Evolutionary conservation across 495 filamentous ascomycete species (phyloP).

Genomic region (Penicillium soppii): DNA sequence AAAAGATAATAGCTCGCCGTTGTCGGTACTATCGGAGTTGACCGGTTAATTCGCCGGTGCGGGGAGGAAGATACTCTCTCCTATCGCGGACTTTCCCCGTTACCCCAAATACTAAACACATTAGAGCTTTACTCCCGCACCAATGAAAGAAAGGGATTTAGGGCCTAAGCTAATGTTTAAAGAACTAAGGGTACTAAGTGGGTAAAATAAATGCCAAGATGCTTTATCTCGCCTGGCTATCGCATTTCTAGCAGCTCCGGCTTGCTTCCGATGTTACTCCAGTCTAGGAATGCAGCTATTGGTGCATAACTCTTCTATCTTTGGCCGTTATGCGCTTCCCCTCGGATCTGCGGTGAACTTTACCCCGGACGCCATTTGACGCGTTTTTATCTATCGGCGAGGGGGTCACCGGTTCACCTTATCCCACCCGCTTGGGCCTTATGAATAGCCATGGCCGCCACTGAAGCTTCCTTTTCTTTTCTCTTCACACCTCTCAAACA

Average conservation of each 20-base stretch:
- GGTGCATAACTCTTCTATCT: slow-evolving; percentile 8
- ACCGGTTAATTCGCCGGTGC: not conserved
- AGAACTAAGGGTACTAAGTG: not conserved
- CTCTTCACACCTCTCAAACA: not conserved
- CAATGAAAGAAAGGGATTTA: not conserved
- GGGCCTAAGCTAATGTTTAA: not conserved
- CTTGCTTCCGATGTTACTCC: slow-evolving; percentile 11
- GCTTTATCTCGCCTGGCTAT: not conserved
- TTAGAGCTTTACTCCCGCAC: not conserved
- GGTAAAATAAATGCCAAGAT: not conserved
- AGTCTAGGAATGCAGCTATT: slow-evolving; percentile 1
- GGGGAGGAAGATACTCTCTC: slow-evolving; percentile 2
- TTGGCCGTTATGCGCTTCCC: slow-evolving; percentile 15
- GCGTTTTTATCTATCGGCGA: slow-evolving; percentile 2
- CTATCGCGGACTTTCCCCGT: slow-evolving; percentile 1
- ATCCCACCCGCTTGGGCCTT: not conserved
- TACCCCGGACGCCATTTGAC: not conserved
- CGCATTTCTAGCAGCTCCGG: not conserved
- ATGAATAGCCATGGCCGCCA: not conserved
- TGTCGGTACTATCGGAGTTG: too few relatives aligned
- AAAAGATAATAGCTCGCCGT: not conserved
- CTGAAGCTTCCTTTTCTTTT: not conserved
- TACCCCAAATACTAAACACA: not conserved
- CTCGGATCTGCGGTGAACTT: not conserved
- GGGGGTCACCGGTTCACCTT: slow-evolving; percentile 7